A percentile compares a stretch with the other conserved stretches of the same genome.
phyloP scores from a whole-genome alignment of 305 asterid genomes.

The Fraxinus xanthoxyloides region DNA sequence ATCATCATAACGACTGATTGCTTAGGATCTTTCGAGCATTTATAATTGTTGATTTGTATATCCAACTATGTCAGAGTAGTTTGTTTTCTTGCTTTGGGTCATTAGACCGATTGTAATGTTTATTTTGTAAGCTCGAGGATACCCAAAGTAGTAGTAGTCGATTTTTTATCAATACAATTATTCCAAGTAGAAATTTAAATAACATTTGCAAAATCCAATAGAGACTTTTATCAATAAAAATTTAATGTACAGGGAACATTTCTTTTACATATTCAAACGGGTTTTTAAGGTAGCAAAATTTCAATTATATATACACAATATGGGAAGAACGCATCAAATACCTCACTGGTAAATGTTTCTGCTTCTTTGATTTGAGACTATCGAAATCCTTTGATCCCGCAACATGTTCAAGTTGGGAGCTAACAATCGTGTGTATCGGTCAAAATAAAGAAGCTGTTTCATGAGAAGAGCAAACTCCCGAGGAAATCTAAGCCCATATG shows the following conservation, averaged over 20 bases:
- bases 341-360: slow-evolving; percentile 32
- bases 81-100: neutral
- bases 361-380: slow-evolving; percentile 50
- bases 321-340: neutral
- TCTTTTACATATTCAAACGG: neutral
- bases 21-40: neutral
- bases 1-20: neutral
- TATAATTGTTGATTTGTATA: neutral
- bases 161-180: too few relatives aligned
- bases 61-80: neutral
- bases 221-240: neutral
- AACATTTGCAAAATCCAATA: neutral
- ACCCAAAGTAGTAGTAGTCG: neutral
- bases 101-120: neutral
- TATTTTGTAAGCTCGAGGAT: neutral
- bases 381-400: slow-evolving; percentile 81
- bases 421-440: slow-evolving; percentile 82
- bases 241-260: neutral
- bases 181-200: neutral
- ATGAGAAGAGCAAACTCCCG: slow-evolving; percentile 95
- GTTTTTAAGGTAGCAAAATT: neutral
- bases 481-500: slow-evolving; percentile 90
- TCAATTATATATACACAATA: neutral
- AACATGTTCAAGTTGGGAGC: slow-evolving; percentile 97
- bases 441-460: slow-evolving; percentile 94